Evolutionary conservation across 192 early-diverging fungal species (phyloP), one percentile per base, ranked within the genome.

Genomic region (Backusella macrospora): DNA sequence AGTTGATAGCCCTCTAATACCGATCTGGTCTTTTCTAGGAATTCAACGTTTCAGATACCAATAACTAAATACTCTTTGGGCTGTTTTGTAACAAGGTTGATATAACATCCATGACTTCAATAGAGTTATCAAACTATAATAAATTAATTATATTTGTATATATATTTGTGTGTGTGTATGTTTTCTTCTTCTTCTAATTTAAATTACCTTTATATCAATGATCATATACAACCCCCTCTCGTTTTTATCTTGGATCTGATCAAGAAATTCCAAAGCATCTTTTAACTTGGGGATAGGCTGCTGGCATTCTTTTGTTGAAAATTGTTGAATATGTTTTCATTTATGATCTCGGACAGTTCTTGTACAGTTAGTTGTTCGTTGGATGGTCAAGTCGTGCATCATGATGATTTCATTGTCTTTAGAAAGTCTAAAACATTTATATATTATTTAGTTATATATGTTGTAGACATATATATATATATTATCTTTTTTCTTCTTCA

Each of bases 1-100:
- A 84, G 74, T 21, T 78, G 77, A 52, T 85, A 83, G 12, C 63
- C 71, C 2, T 76, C 69, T 34, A 86, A 76, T 43, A 81, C 76
- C 26, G 73, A 72, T 63, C 81, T 72, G 6, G 81, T 78, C 18
- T 70, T 76, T 5, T 81, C 62, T 5, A 88, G 70, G 62, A 85
- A 88, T 47, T 81, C 82, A 39, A 81, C 77, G 46, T 85, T 80
- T 84, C 87, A 86, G 15, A 88, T 76, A 21, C 87, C 87, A 72
- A 88, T 70, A 2, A 84, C 74, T 13, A 88, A 76, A 52, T 82
- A 80, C 6, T 79, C 76, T 49, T 69, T 34, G 1, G 69, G 59
- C 9, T 42, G 15, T 29, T 44, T 14, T 73, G 6, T 5, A 83
- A n/a, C 7, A 83, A 29, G 6, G 49, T 52, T 1, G 75, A 39